Base-by-base conservation (phyloP, 306 rosid genomes). In the Prunus kanzakura region DNA sequence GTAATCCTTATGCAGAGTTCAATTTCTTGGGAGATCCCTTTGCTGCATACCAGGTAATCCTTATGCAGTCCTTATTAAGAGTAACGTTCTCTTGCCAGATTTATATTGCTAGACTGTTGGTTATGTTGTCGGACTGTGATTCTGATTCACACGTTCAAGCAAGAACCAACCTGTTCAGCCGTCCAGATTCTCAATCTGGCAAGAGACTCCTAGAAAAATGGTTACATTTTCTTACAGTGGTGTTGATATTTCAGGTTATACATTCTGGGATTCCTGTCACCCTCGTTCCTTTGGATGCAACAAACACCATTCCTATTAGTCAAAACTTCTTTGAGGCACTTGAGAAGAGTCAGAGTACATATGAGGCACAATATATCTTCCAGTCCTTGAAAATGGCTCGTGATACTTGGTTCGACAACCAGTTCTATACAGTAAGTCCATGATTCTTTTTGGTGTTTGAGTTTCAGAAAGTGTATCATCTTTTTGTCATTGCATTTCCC, bases 191-290 rank as follows among this genome's bases (percentile, higher is more conserved):
- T 22, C 38, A 60, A 15, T 60, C 38, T 60, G 27, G 35, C 27
- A 25, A 60, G 35, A 25, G 35, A 60, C 2, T 38, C 2, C 2
- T 38, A 7, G 43, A 38, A 22, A 60, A 60, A 6, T 22, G 35
- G 65, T 25, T 7, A 7, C 65, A 10, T 35, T 58, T 35, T 23
- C 55, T 45, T 5, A 82, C 67, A 52, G 6, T 29, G 58, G 67
- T 55, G 25, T 56, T 76, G 20, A 60, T 22, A 15, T 49, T 72
- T 46, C 71, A 95, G 98, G 98, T 92, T 66, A 73, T 95, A 80
- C 98, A 95, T 89, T 89, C 98, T 3, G 97, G 97, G 73, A 84
- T 95, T 85, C 93, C 97, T 11, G n/a, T 89, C 78, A 95, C 98
- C 32, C 90, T 95, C 38, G 92, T 95, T 80, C 98, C 98, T 32